phyloP scores from a whole-genome alignment of 208 protist species.

The Balamuthia mandrillaris region DNA sequence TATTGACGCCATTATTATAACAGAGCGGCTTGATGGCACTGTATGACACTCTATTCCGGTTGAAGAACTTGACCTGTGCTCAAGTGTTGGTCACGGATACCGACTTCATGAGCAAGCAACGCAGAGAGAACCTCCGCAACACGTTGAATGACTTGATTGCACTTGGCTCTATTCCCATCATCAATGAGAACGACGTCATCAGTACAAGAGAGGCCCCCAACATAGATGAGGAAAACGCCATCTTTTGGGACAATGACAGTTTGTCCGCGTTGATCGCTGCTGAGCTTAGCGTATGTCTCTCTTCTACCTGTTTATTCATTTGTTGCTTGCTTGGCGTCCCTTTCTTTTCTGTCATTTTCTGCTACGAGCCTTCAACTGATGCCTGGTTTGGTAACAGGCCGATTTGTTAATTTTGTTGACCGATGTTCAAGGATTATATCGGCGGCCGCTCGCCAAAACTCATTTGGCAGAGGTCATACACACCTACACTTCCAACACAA shows the following conservation, averaged over 20 bases:
- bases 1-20: too few species aligned
- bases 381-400: too few species aligned
- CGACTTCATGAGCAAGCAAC: slow-evolving; percentile 58
- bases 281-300: slow-evolving; percentile 60
- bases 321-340: too few species aligned
- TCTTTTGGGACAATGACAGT: slow-evolving; percentile 77
- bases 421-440: slow-evolving; percentile 71
- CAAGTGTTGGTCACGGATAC: slow-evolving; percentile 70
- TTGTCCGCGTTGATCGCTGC: slow-evolving; percentile 66
- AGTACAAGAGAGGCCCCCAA: too few species aligned
- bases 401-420: slow-evolving; percentile 73
- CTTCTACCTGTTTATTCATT: too few species aligned
- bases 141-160: slow-evolving; percentile 67
- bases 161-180: slow-evolving; percentile 68
- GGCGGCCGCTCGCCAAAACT: slow-evolving; percentile 49
- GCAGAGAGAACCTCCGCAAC: slow-evolving; percentile 25
- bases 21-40: slow-evolving; percentile 69
- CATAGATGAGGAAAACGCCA: too few species aligned
- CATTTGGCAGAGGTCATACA: neutral
- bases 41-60: slow-evolving; percentile 67
- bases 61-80: slow-evolving; percentile 54
- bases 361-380: too few species aligned
- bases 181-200: slow-evolving; percentile 80
- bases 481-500: neutral
- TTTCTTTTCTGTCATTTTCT: too few species aligned